Percentiles rank a stretch among this genome's conserved stretches.
phyloP scores from a whole-genome alignment of 1,284 basidiomycete species.

The Moniliella sp. region DNA sequence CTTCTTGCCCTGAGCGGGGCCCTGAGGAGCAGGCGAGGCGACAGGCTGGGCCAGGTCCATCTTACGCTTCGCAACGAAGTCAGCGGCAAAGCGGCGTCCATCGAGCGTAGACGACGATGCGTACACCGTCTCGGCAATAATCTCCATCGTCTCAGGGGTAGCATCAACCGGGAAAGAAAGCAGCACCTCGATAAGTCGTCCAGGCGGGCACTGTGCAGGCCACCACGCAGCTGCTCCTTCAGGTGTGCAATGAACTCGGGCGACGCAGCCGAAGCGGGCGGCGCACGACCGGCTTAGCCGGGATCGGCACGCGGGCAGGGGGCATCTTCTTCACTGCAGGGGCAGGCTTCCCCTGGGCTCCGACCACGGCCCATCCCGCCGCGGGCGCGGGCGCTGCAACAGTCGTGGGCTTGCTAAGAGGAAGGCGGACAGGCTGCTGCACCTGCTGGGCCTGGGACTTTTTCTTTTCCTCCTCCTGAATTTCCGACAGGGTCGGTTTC shows the following conservation, averaged over 20 bases:
- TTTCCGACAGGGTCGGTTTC: conserved; percentile 93
- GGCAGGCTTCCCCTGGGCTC: conserved; percentile 56
- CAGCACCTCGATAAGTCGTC: conserved; percentile 35
- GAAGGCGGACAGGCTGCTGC: conserved; percentile 54
- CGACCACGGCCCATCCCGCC: conserved; percentile 58
- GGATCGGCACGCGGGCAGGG: too few species aligned
- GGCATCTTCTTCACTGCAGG: too few species aligned
- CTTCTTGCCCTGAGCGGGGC: not conserved
- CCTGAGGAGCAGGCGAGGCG: too few species aligned
- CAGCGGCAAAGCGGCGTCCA: conserved; percentile 72
- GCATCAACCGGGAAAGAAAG: conserved; percentile 33
- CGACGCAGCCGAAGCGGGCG: too few species aligned
- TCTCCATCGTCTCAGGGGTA: conserved; percentile 26
- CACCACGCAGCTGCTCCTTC: conserved; percentile 66
- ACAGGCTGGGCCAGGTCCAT: too few species aligned
- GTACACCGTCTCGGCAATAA: conserved; percentile 44
- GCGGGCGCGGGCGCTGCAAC: conserved; percentile 6
- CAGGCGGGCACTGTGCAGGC: conserved; percentile 36
- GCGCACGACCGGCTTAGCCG: too few species aligned
- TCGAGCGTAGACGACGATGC: conserved; percentile 80
- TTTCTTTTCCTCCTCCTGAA: conserved; percentile 82
- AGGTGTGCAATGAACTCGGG: too few species aligned
- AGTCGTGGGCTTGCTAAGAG: not conserved
- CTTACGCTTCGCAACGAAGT: conserved; percentile 70
- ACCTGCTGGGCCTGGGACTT: too few species aligned